Evolutionary conservation across 2,329 filamentous ascomycete genomes (phyloP), one percentile per base, ranked within the genome.

Genomic region (Mollisia scopiformis): DNA sequence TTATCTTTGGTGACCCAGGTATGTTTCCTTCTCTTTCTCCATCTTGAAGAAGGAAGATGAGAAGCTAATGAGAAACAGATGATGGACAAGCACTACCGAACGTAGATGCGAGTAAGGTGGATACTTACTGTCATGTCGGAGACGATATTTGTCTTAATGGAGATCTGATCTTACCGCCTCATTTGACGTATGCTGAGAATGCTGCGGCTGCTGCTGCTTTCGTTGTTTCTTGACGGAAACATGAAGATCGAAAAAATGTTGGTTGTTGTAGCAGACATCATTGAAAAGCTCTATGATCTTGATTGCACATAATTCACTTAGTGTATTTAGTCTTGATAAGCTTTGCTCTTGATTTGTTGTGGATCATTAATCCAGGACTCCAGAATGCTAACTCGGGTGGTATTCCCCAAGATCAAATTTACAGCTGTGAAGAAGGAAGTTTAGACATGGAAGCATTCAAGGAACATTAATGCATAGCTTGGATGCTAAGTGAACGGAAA

Each of bases 81-180:
- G 57, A 62, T 7, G 62, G 58, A 28, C 57, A 61, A 35, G 51
- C 70, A 6, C 49, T 73, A 2, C 30, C 67, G 0, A 68, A 69
- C 49, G 63, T 73, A 6, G 53, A 52, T 2, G 39, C 70, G 7
- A 63, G 62, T 2, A 70, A 74, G 57, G 66, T 71, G 2, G 62
- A 80, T 66, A 79, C 81, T 21, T 78, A 80, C 37, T 85, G 83
- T 61, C 77, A 80, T 30, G 49, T 64, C 3, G 82, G 79, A 0
- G 83, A 86, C 64, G 72, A 78, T 10, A 82, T 86, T 6, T 86
- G 83, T 61, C 57, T 70, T 3, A 79, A 82, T 33, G 79, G 78
- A 0, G 67, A 77, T 23, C 73, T 78, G 55, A 69, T 78, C 6
- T 69, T 77, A 23, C 74, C 73, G 7, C 66, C 76, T 6, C 79